Conservation (phyloP, 257 asterid species). For the Solanum etuberosum region DNA sequence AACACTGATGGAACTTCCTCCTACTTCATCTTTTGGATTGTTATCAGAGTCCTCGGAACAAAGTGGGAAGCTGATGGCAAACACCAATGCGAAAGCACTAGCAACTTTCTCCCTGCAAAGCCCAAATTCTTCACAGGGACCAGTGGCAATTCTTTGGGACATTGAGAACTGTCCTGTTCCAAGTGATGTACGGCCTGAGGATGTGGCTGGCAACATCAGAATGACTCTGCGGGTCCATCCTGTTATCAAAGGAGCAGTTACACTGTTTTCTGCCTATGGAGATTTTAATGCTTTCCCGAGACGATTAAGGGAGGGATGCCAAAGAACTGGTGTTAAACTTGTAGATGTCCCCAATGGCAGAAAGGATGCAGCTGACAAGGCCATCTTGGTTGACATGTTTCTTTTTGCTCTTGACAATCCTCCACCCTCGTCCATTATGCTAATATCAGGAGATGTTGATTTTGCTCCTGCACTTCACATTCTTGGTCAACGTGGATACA, state of each 20-base stretch:
- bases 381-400: conserved; percentile 89
- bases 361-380: conserved; percentile 96
- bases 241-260: conserved; percentile 59
- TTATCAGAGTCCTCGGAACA: conserved; percentile 27
- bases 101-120: conserved; percentile 22
- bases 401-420: conserved; percentile 89
- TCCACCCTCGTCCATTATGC: conserved; percentile 86
- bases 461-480: conserved; percentile 93
- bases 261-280: conserved; percentile 70
- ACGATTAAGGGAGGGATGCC: conserved; percentile 88
- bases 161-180: conserved; percentile 96
- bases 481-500: conserved; percentile 92
- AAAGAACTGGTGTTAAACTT: conserved; percentile 88
- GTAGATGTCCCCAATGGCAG: conserved; percentile 84
- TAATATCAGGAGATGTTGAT: conserved; percentile 95
- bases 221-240: conserved; percentile 79
- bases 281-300: conserved; percentile 83
- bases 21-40: conserved; percentile 10
- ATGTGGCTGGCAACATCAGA: conserved; percentile 78
- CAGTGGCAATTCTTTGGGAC: conserved; percentile 90
- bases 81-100: conserved; percentile 15
- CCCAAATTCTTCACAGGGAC: conserved; percentile 28
- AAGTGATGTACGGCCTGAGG: conserved; percentile 75
- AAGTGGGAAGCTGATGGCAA: conserved; percentile 12
- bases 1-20: conserved; percentile 30